A percentile compares a stretch with the other conserved stretches of the same genome.
Conservation (phyloP, 306 rosid genomes). For the Glycyrrhiza uralensis region DNA sequence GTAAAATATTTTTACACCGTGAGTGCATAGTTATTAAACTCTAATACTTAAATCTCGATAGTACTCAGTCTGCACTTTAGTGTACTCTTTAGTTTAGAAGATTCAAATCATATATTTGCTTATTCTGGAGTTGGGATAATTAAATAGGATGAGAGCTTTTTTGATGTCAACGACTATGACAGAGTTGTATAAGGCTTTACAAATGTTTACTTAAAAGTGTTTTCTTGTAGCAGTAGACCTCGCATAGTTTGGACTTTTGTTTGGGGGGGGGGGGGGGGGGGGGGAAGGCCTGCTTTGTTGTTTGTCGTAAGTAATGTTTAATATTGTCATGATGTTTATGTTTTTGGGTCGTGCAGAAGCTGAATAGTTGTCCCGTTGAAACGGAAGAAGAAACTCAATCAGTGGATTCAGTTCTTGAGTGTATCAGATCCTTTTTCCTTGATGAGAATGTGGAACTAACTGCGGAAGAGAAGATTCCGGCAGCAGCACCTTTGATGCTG, state of each 20-base stretch:
- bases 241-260: no score
- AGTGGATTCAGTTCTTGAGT: constrained; percentile 32
- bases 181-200: neutral
- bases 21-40: no score
- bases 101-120: no score
- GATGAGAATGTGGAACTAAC: constrained; percentile 27
- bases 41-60: no score
- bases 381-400: constrained; percentile 34
- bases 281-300: neutral
- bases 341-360: constrained; percentile 28
- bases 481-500: constrained; percentile 37
- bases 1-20: no score
- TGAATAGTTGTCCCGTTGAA: constrained; percentile 27
- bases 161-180: neutral
- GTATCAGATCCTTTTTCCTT: constrained; percentile 19
- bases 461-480: constrained; percentile 34
- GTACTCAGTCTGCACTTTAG: no score
- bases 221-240: neutral
- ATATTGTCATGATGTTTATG: neutral
- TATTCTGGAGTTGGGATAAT: neutral
- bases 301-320: neutral
- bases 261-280: no score
- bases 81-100: no score
- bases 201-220: neutral
- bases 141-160: constrained; percentile 8